Conservation (phyloP, 2,329 filamentous ascomycete genomes). For the Exophiala spinifera region DNA sequence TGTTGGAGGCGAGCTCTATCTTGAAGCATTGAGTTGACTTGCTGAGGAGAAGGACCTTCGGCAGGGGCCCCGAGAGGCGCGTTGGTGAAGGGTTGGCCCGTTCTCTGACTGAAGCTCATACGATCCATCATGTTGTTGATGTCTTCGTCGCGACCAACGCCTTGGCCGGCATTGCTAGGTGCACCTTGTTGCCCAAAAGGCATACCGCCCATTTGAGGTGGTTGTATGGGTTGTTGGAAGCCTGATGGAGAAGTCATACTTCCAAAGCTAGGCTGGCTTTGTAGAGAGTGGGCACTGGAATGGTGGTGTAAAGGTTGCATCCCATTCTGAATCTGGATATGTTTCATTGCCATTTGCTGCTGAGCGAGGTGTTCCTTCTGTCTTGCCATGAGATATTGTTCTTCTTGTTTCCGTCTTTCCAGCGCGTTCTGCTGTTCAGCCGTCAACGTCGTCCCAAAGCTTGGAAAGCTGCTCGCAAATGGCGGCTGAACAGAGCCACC, state of each 20-base stretch:
- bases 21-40: constrained; percentile 59
- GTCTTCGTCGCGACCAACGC: constrained; percentile 66
- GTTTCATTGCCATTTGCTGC: constrained; percentile 71
- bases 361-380: constrained; percentile 91
- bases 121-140: constrained; percentile 62
- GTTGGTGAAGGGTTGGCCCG: constrained; percentile 48
- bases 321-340: constrained; percentile 64
- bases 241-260: constrained; percentile 86
- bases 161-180: constrained; percentile 8
- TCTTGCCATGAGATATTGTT: constrained; percentile 93
- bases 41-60: constrained; percentile 50
- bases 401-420: constrained; percentile 94
- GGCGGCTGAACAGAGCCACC: constrained; percentile 73
- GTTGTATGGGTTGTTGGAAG: constrained; percentile 60
- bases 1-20: constrained; percentile 55
- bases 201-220: constrained; percentile 31
- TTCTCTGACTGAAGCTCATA: constrained; percentile 57
- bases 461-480: constrained; percentile 89
- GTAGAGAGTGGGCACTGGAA: constrained; percentile 89
- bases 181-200: constrained; percentile 15
- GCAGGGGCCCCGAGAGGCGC: constrained; percentile 47
- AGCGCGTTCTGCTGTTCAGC: constrained; percentile 97
- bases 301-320: constrained; percentile 76
- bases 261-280: constrained; percentile 94
- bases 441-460: constrained; percentile 92